Evolutionary conservation across 192 early-diverging fungal species (phyloP).

Genomic region (Coemansia biformis): DNA sequence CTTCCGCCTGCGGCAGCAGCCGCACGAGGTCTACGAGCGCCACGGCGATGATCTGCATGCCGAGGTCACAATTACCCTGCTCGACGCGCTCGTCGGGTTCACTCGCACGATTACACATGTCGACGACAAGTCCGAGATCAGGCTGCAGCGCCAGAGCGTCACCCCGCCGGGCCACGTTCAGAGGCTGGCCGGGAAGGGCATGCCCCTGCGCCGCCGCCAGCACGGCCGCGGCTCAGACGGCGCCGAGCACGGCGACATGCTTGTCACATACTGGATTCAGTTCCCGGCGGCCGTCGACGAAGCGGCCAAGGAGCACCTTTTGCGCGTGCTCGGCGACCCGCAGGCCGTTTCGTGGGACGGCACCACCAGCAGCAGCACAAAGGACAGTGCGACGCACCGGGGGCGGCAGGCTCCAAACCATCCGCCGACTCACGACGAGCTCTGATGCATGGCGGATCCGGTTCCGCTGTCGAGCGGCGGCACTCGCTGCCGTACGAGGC

Average conservation of each 20-base stretch:
- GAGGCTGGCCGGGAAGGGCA: conserved; percentile 74
- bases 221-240: too few relatives aligned
- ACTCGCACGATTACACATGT: conserved; percentile 67
- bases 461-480: background rate
- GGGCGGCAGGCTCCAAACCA: conserved; percentile 17
- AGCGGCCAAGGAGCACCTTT: conserved; percentile 10
- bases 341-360: conserved; percentile 24
- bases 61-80: conserved; percentile 70
- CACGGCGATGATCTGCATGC: conserved; percentile 71
- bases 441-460: conserved; percentile 9
- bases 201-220: conserved; percentile 70
- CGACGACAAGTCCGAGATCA: conserved; percentile 64
- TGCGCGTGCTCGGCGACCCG: conserved; percentile 7
- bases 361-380: conserved; percentile 7
- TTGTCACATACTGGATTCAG: conserved; percentile 79
- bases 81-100: conserved; percentile 79
- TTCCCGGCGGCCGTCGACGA: conserved; percentile 57
- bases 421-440: conserved; percentile 25
- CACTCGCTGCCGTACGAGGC: background rate
- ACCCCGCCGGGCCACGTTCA: conserved; percentile 73
- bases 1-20: conserved; percentile 65
- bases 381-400: conserved; percentile 4
- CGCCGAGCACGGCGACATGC: conserved; percentile 59
- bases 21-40: conserved; percentile 71
- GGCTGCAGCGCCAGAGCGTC: conserved; percentile 53